phyloP scores from a whole-genome alignment of 257 asterid genomes.

The Nicotiana knightiana region DNA sequence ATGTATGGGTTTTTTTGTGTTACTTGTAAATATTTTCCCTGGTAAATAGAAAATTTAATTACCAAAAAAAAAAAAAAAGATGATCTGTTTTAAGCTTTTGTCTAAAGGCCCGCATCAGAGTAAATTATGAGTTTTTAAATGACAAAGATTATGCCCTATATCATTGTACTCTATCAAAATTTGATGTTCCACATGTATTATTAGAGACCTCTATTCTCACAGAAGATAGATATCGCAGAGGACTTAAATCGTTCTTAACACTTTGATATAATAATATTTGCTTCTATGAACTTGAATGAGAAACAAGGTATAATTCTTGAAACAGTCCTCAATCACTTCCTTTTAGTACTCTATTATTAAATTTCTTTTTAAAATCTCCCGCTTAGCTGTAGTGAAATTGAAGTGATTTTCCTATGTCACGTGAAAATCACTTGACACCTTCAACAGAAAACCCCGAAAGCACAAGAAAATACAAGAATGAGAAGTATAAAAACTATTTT shows the following conservation, averaged over 20 bases:
- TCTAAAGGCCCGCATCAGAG: neutral
- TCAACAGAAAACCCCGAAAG: neutral
- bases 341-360: neutral
- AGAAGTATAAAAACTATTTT: neutral
- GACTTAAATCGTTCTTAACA: neutral
- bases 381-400: neutral
- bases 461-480: neutral
- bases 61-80: neutral
- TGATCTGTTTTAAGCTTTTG: neutral
- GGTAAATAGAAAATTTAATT: no score
- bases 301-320: neutral
- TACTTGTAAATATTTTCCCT: no score
- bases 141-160: neutral
- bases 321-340: neutral
- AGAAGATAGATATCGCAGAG: neutral
- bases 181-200: neutral
- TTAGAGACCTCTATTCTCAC: neutral
- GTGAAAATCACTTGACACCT: neutral
- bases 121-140: neutral
- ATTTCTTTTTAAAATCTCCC: neutral
- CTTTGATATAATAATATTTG: neutral
- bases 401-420: neutral
- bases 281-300: neutral
- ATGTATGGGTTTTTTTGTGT: no score
- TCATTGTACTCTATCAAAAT: neutral